phyloP scores from a whole-genome alignment of 2,329 filamentous ascomycete genomes.

The Cordyceps cateniannulata region DNA sequence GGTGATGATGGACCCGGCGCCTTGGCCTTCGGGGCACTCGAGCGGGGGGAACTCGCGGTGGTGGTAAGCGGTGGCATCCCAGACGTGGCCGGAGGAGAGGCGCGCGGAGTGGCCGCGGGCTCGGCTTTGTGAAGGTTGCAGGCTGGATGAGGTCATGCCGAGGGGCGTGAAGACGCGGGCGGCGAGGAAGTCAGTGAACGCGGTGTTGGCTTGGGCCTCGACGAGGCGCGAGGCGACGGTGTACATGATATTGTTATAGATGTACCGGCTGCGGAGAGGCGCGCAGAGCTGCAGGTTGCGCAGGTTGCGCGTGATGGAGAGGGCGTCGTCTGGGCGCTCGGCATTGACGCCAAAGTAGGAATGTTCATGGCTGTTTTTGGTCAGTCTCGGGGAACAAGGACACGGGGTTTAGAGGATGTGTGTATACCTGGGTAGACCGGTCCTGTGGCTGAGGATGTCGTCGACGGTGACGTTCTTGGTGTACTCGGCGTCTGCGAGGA shows the following conservation, averaged over 20 bases:
- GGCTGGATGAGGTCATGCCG: neutral
- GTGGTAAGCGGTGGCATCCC: neutral
- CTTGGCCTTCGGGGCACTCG: slow-evolving; percentile 4
- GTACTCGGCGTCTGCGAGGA: slow-evolving; percentile 3
- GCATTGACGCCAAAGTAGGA: slow-evolving; percentile 6
- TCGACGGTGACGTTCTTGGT: slow-evolving; percentile 11
- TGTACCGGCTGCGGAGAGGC: slow-evolving; percentile 5
- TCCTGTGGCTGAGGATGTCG: slow-evolving; percentile 10
- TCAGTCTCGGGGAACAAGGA: neutral
- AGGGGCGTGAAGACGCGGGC: slow-evolving; percentile 3
- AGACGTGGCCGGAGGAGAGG: slow-evolving; percentile 5
- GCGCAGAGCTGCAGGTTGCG: slow-evolving; percentile 8
- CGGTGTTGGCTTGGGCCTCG: neutral
- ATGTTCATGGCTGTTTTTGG: neutral
- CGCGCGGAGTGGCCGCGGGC: neutral
- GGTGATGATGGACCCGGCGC: slow-evolving; percentile 9
- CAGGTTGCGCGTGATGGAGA: slow-evolving; percentile 10
- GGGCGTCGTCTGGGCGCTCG: neutral
- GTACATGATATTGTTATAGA: slow-evolving; percentile 12
- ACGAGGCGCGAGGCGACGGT: slow-evolving; percentile 9
- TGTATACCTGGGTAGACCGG: slow-evolving; percentile 2
- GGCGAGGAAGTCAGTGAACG: slow-evolving; percentile 7
- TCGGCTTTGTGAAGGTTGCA: neutral
- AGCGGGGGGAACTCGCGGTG: slow-evolving; percentile 1
- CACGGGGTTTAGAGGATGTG: neutral